Evolutionary conservation across 805 yeast genomes (phyloP), one percentile per base, ranked within the genome.

Genomic region (Ascoidea asiatica): DNA sequence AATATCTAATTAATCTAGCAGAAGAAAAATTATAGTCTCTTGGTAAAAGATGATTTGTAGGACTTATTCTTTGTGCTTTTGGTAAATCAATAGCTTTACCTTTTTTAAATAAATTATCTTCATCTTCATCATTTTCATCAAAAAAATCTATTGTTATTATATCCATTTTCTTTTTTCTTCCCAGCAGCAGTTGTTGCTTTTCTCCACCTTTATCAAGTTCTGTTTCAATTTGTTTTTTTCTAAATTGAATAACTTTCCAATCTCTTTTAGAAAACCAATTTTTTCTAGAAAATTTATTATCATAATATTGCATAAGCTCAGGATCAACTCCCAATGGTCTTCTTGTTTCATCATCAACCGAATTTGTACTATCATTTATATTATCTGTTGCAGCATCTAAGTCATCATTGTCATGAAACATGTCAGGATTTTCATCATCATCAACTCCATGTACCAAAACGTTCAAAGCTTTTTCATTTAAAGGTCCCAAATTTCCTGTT

Each of bases 1-100:
- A 84, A 33, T 86, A 65, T 46, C 72, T 72, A 6, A 83, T 73
- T 45, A 90, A 69, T 46, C 76, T 72, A 42, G 74, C 74, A 0
- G 95, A 78, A 5, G 81, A 73, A 59, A 83, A 86, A 49, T 73
- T 79, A 49, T 74, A 66, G 58, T 86, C 95, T 50, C 77, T 80
- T 0, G 95, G 95, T 5, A 86, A 62, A 39, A 77, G 56, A 53
- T 74, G 71, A 42, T 66, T 66, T 36, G 67, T 59, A 3, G 63
- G 64, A 4, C 71, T 63, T 11, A 56, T 55, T 56, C 70, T 57
- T 40, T 65, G 64, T 4, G 65, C 56, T 43, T 65, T 61, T 2
- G 79, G 69, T 35, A 74, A 50, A 39, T 65, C 66, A 20, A 71
- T 60, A 18, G 61, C 54, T 6, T 57, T 52, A 5, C 43, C 41